Evolutionary conservation across 805 yeast species (phyloP), one percentile per base, ranked within the genome.

Genomic region (Yarrowia sp.): DNA sequence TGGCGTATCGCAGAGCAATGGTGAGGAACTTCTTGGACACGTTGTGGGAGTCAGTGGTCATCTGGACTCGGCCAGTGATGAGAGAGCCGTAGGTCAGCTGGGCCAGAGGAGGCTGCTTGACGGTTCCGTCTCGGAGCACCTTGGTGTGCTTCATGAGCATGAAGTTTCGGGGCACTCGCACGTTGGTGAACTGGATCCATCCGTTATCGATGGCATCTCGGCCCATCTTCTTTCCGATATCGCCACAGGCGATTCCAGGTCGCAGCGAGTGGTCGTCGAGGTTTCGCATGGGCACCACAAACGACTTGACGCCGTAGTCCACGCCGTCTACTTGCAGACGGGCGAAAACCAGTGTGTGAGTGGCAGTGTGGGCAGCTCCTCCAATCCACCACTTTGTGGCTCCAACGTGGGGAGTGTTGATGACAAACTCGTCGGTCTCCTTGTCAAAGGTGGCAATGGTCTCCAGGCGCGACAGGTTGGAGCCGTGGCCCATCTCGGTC

Each of bases 341-440:
- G 4, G 97, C 97, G 78, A 88, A 93, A 35, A 86, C 89, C 16
- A 88, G 86, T 22, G 91, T 82, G 80, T 93, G 97, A 40, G 93
- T 91, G 5, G 97, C 91, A 16, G 97, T 88, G 78, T 91, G 96
- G 14, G 97, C 97, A 48, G 97, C 97, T 74, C 98, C 98, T 59
- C 98, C 98, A 75, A 93, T 93, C 98, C 98, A 93, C 97, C 98
- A 93, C 78, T 93, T 93, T 22, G 97, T 92, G 53, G 98, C 97
- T 43, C 96, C 92, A 66, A 90, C 79, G 76, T 92, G 90, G 0
- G 98, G 98, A 10, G 98, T 93, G 76, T 91, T 85, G 74, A 93
- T 86, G 68, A 84, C 77, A 75, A 93, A 90, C 71, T 87, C 87
- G 74, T 91, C 91, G 38, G 83, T 84, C 22, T 79, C 79, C 16